These are phyloP conservation scores for Apiospora kogelbergensis DNA, from an alignment of 2,329 filamentous ascomycete genomes.

Conservation along the genomic window DNA sequence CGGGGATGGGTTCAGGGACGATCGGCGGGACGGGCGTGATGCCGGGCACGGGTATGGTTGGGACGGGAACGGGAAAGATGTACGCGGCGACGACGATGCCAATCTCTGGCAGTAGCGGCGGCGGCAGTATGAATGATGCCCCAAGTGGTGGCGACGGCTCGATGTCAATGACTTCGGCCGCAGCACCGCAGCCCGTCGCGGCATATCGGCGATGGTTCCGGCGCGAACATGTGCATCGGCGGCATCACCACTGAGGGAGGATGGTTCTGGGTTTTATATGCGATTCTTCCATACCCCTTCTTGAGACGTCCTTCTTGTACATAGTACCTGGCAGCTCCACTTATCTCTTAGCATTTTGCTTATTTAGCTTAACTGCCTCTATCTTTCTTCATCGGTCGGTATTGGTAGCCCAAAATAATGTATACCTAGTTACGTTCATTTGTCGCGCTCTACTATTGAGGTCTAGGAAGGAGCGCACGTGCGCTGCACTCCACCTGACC, in stretches of 20 bases:
- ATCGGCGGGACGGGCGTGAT: neutral
- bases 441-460: no score
- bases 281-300: neutral
- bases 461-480: conserved; percentile 1
- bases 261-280: neutral
- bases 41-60: neutral
- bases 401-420: neutral
- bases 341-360: neutral
- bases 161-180: conserved; percentile 15
- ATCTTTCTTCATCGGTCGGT: neutral
- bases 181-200: neutral
- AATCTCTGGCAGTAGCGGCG: conserved; percentile 10
- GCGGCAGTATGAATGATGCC: no score
- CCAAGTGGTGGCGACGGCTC: neutral
- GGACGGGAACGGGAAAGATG: neutral
- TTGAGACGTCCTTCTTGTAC: neutral
- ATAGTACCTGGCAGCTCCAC: neutral
- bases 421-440: no score
- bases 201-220: conserved; percentile 25
- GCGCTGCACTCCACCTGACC: neutral
- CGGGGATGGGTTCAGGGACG: neutral
- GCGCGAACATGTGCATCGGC: conserved; percentile 13
- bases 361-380: neutral
- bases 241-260: neutral
- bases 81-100: conserved; percentile 17